Evolutionary conservation across 345 rosid species (phyloP).

Genomic region (Rhodomyrtus tomentosa): DNA sequence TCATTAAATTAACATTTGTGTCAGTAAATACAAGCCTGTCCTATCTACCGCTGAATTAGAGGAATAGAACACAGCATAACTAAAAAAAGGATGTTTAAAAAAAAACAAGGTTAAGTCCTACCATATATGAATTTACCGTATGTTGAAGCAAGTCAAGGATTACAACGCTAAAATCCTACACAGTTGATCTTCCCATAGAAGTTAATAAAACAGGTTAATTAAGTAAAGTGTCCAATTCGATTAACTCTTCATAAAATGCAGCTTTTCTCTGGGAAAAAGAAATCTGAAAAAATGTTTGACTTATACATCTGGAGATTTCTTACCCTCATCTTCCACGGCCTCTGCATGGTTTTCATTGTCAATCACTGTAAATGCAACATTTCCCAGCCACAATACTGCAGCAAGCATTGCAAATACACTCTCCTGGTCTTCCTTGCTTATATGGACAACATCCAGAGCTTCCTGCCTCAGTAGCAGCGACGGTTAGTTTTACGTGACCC

Average conservation of each 20-base stretch:
- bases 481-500: not conserved
- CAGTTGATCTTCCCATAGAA: not conserved
- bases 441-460: constrained; percentile 93
- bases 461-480: constrained; percentile 42
- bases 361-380: constrained; percentile 56
- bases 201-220: not conserved
- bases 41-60: no score
- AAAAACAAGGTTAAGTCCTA: not conserved
- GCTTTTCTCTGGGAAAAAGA: not conserved
- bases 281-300: not conserved
- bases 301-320: constrained; percentile 6
- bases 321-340: constrained; percentile 76
- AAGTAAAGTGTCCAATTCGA: not conserved
- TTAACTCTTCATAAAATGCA: not conserved
- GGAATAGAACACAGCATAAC: not conserved
- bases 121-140: not conserved
- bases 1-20: not conserved
- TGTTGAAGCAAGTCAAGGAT: not conserved
- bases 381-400: constrained; percentile 97
- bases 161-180: not conserved
- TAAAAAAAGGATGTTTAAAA: not conserved
- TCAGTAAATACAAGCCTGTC: not conserved
- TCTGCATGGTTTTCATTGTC: constrained; percentile 97
- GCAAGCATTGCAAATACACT: constrained; percentile 93
- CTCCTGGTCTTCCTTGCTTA: constrained; percentile 92